phyloP scores from a whole-genome alignment of 108 stramenopile species.

The Chaetoceros muelleri region DNA sequence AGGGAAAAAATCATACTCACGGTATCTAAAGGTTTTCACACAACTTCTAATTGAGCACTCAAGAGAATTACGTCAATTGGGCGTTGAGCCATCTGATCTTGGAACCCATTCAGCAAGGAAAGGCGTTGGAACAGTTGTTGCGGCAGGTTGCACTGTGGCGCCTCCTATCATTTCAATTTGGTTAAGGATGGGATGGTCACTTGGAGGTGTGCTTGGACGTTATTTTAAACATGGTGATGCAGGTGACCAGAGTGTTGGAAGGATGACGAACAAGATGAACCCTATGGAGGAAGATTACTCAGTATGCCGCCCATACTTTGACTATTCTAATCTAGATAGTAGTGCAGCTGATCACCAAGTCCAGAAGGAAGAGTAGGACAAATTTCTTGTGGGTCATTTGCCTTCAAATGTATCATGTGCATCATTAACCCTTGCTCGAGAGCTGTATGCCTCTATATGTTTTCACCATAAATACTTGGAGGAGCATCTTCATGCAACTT shows the following conservation, averaged over 20 bases:
- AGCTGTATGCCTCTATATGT: conserved; percentile 4
- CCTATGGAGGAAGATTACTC: not conserved
- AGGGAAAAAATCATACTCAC: conserved; percentile 2
- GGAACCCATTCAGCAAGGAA: conserved; percentile 14
- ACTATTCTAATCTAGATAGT: not conserved
- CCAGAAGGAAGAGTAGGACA: not conserved
- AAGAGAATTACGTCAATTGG: not conserved
- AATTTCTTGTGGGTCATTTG: not conserved
- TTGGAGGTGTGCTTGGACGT: conserved; percentile 8
- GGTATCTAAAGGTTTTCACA: conserved; percentile 7
- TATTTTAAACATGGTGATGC: conserved; percentile 9
- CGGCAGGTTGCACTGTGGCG: conserved; percentile 6
- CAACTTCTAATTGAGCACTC: not conserved
- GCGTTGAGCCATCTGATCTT: conserved; percentile 3
- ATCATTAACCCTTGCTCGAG: not conserved
- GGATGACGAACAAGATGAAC: not conserved
- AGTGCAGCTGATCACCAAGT: not conserved
- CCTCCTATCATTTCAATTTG: conserved; percentile 9
- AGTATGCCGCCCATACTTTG: not conserved
- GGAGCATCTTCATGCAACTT: not conserved
- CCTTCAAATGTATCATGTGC: not conserved
- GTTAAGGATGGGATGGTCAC: conserved; percentile 5
- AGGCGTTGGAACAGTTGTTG: conserved; percentile 5
- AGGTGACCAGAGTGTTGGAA: conserved; percentile 12
- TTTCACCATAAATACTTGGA: conserved; percentile 3